Percentiles rank a stretch among this genome's conserved stretches.
Conservation (phyloP, 2,329 filamentous ascomycete genomes). For the Fusarium transvaalense region DNA sequence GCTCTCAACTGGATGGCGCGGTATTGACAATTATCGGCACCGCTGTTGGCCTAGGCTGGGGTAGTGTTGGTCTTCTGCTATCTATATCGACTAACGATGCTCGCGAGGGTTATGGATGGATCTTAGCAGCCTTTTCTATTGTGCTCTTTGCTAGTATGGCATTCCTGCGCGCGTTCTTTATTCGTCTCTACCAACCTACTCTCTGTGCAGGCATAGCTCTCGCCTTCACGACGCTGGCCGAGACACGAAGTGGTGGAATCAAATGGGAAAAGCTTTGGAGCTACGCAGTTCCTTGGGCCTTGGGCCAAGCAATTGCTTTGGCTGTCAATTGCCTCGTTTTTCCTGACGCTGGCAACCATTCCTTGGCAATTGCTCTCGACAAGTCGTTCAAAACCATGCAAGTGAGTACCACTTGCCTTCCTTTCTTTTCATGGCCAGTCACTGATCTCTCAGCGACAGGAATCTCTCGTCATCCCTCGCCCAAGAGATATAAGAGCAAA, state of each 20-base stretch:
- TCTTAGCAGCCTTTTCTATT: slow-evolving; percentile 67
- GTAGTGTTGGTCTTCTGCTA: slow-evolving; percentile 64
- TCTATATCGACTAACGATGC: slow-evolving; percentile 64
- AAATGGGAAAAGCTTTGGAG: slow-evolving; percentile 64
- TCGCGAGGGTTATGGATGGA: slow-evolving; percentile 63
- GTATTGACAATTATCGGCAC: slow-evolving; percentile 66
- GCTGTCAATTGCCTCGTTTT: slow-evolving; percentile 61
- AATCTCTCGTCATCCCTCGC: slow-evolving; percentile 51
- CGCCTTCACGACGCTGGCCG: slow-evolving; percentile 65
- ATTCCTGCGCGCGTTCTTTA: slow-evolving; percentile 67
- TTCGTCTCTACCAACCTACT: slow-evolving; percentile 67
- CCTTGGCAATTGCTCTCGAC: slow-evolving; percentile 62
- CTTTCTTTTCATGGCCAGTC: not conserved
- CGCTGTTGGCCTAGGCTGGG: slow-evolving; percentile 67
- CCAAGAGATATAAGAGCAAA: slow-evolving; percentile 52
- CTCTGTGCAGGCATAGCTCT: slow-evolving; percentile 68
- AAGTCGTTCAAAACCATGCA: slow-evolving; percentile 62
- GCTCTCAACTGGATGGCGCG: slow-evolving; percentile 68
- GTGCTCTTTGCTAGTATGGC: slow-evolving; percentile 65
- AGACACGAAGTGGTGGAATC: slow-evolving; percentile 58
- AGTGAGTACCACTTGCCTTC: slow-evolving; percentile 47
- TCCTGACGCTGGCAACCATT: slow-evolving; percentile 68
- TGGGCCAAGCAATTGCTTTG: slow-evolving; percentile 67
- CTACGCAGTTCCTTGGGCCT: slow-evolving; percentile 67
- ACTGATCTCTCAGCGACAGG: slow-evolving; percentile 35